Evolutionary conservation across 495 filamentous ascomycete species (phyloP).

Genomic region (Aspergillus heteromorphus): DNA sequence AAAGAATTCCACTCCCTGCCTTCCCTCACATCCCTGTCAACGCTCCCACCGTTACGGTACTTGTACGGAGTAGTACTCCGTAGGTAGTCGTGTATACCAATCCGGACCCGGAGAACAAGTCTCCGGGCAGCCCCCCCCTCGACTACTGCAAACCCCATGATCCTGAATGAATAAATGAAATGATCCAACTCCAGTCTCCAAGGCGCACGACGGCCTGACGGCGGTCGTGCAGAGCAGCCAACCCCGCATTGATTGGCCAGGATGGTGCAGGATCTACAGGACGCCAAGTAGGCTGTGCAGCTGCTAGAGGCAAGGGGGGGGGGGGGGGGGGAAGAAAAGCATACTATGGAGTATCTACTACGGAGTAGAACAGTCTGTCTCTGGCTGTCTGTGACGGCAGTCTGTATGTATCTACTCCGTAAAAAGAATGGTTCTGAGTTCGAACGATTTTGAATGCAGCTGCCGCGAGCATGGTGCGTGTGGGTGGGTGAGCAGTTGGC

Average conservation of each 20-base stretch:
- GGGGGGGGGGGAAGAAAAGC: neutral
- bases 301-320: conserved; percentile 16
- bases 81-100: neutral
- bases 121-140: neutral
- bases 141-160: neutral
- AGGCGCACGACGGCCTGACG: conserved; percentile 21
- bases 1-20: neutral
- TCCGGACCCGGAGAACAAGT: conserved; percentile 4
- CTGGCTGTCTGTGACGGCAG: too few relatives aligned
- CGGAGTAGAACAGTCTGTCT: neutral
- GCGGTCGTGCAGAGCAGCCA: conserved; percentile 10
- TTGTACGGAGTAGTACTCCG: neutral
- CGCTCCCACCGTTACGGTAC: too few relatives aligned
- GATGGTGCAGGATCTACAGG: conserved; percentile 16
- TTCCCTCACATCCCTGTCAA: too few relatives aligned
- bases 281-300: conserved; percentile 22
- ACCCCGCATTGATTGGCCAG: conserved; percentile 7
- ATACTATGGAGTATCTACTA: too few relatives aligned
- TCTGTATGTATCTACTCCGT: too few relatives aligned
- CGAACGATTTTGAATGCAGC: neutral
- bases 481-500: too few relatives aligned
- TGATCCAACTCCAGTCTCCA: too few relatives aligned
- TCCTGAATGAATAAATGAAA: neutral
- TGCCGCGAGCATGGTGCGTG: neutral
- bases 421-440: neutral